Base-by-base conservation (phyloP, 2,329 filamentous ascomycete genomes). In the Diaporthe destruens region DNA sequence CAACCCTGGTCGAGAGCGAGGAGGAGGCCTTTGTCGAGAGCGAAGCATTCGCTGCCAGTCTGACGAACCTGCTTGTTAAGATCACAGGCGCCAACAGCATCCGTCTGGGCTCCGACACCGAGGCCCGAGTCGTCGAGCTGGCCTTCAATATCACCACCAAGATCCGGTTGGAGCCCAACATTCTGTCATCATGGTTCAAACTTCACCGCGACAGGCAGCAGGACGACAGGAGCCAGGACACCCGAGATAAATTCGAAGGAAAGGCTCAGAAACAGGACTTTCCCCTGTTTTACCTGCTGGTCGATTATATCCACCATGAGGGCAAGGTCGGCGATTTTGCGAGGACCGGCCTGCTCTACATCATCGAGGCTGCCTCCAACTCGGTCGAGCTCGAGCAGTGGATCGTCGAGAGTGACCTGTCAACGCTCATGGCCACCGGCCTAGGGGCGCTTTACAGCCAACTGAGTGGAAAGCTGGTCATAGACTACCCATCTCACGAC, bases 101-200 rank as follows among this genome's bases (percentile, higher is more conserved):
- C 74, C 88, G 90, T n/a, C 85, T 95, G 5, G 91, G 92, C 49
- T 88, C 91, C 69, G 94, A 98, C 72, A 95, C 94, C 14, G 95
- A 98, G 81, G 93, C 93, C 12, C 91, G 95, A 73, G 91, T 98
- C 61, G 94, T 98, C 67, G 96, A 99, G 84, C 85, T 99, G 71
- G 89, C 97, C 56, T 99, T 99, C 84, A 97, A 96, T 75, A 95
- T 99, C 76, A 94, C 96, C 25, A 97, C 96, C 76, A 98, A 98
- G 87, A 98, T 99, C 77, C 89, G 96, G 57, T 86, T 98, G 74
- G 93, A 97, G 77, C 95, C 96, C 6, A 89, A 92, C 72, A 96
- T 98, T 70, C 84, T 99, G 59, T 90, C 94, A 1, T 93, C 94
- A 20, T 99, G 96, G 96, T 99, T 99, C 84, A 93, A 92, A 75